These are phyloP conservation scores for Linaria vulgaris DNA, from an alignment of 257 asterid genomes.

Conservation along the genomic window DNA sequence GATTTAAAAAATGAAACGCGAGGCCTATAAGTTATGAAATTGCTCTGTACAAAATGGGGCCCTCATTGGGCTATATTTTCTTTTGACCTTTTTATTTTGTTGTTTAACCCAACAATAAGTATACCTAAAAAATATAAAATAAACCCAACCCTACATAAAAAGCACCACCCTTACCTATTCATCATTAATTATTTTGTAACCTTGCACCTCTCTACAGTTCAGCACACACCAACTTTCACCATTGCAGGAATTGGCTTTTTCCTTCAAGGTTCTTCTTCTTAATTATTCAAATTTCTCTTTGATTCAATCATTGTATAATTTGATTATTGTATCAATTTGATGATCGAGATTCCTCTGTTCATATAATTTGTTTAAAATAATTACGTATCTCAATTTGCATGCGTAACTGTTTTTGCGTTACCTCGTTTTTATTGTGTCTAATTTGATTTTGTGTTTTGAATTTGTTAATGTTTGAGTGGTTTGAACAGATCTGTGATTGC, in stretches of 20 bases:
- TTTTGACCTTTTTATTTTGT: background rate
- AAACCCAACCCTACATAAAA: slow-evolving; percentile 4
- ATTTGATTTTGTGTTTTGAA: too few species aligned
- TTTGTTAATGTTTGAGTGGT: too few species aligned
- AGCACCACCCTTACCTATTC: background rate
- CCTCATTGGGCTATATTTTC: background rate
- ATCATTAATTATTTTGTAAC: background rate
- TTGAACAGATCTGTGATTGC: background rate
- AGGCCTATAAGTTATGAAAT: too few species aligned
- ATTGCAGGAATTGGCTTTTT: too few species aligned
- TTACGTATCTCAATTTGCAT: background rate
- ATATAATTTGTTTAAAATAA: too few species aligned
- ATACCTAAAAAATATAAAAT: background rate
- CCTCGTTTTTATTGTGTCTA: too few species aligned
- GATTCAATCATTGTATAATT: background rate
- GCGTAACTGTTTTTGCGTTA: background rate
- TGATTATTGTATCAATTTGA: too few species aligned
- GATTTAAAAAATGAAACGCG: too few species aligned
- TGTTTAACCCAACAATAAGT: background rate
- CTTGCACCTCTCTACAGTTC: background rate
- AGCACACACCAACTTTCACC: background rate
- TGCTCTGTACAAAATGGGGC: background rate
- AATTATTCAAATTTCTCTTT: background rate
- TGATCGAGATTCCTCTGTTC: too few species aligned
- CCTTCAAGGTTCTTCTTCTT: background rate